Percentiles rank a stretch among this genome's conserved stretches.
Evolutionary conservation across 495 filamentous ascomycete genomes (phyloP).

Genomic region (Aspergillus avenaceus): DNA sequence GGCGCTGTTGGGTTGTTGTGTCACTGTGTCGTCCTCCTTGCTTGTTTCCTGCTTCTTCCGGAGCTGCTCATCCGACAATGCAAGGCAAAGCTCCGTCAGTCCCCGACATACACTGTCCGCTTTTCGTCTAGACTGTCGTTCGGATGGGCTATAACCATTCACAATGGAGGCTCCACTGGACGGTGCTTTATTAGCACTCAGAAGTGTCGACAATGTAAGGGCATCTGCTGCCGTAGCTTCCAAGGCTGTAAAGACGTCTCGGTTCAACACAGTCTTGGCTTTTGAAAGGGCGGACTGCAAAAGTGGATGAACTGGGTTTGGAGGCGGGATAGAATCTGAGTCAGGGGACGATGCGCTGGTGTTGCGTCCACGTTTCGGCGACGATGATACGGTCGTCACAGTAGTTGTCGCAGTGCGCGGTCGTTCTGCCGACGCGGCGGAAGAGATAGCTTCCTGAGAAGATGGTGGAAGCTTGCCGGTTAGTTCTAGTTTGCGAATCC

Average conservation of each 20-base stretch:
- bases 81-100: conserved; percentile 87
- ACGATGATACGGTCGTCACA: conserved; percentile 86
- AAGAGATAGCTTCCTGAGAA: conserved; percentile 73
- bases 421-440: conserved; percentile 69
- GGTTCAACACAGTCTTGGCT: conserved; percentile 59
- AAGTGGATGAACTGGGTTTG: conserved; percentile 63
- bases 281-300: conserved; percentile 78
- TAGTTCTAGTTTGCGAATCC: conserved; percentile 87
- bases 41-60: conserved; percentile 26
- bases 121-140: conserved; percentile 82
- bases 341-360: conserved; percentile 49
- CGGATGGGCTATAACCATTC: conserved; percentile 51
- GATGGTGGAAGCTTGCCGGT: conserved; percentile 82
- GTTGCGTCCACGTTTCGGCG: conserved; percentile 64
- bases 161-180: conserved; percentile 57
- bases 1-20: conserved; percentile 24
- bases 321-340: conserved; percentile 23
- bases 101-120: conserved; percentile 90
- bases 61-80: conserved; percentile 56
- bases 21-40: conserved; percentile 19
- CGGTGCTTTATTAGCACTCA: conserved; percentile 65
- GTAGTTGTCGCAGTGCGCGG: conserved; percentile 90
- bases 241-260: conserved; percentile 74
- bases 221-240: conserved; percentile 82
- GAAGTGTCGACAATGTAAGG: conserved; percentile 65